Base-by-base conservation (phyloP, 768 basidiomycete species). In the Hemileccinum rubropunctum region DNA sequence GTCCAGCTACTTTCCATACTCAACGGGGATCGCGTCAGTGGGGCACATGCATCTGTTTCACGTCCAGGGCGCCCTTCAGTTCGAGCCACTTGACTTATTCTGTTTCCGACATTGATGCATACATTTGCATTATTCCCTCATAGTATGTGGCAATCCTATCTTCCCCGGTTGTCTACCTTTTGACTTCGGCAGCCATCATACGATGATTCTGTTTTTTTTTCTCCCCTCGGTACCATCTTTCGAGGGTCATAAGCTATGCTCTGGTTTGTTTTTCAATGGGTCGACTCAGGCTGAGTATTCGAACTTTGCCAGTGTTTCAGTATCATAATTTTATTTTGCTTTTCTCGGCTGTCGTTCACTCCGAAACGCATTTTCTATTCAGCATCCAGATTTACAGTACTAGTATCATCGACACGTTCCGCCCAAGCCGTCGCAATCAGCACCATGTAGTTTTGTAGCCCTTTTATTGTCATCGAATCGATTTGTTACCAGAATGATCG, bases 1-100 rank as follows among this genome's bases (percentile, higher is more conserved):
- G 56, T 51, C 13, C 66, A 71, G 53, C 34, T 73, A 33, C 61
- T 70, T 48, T 73, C 70, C 23, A 69, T 72, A 47, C 62, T 72
- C 21, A 71, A 71, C 36, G 62, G 62, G 42, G 62, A 59, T 43
- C 59, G 53, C 27, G 51, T 39, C 45, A 57, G 42, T 27, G 50
- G 48, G 23, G 4, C 45, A 12, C 47, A 51, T 47, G 21, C 50
- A 36, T 37, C 56, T 28, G 38, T 27, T 46, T 45, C 56, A 27
- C 55, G 47, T 32, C 34, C 50, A 8, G 46, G 50, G 15, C 48
- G 42, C 27, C 48, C 53, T 47, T 59, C 62, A 35, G 50, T 52
- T 30, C 62, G 61, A 38, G 55, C 64, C 45, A 49, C 61, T 42
- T 65, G 61, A 65, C 32, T 37, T 37, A 41, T 41, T 46, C 15